phyloP scores from a whole-genome alignment of 192 early-diverging fungal species.

The Mortierella alpina region DNA sequence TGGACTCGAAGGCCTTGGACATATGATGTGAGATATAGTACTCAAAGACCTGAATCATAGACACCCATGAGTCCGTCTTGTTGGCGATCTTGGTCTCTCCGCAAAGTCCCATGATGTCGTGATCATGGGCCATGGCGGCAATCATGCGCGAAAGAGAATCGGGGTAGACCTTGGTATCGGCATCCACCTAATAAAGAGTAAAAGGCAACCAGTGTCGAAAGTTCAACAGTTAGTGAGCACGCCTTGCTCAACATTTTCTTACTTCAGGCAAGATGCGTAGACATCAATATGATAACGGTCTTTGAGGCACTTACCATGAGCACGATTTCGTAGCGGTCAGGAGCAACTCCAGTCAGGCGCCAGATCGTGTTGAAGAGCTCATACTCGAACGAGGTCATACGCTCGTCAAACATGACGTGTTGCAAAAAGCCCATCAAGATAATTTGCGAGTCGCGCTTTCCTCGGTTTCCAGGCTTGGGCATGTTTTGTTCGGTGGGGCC shows the following conservation, averaged over 20 bases:
- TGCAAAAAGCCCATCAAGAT: slow-evolving; percentile 96
- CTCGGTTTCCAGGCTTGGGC: slow-evolving; percentile 85
- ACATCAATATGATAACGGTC: not conserved
- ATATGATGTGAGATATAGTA: slow-evolving; percentile 89
- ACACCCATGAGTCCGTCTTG: slow-evolving; percentile 81
- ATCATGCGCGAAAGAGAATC: slow-evolving; percentile 79
- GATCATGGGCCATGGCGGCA: slow-evolving; percentile 78
- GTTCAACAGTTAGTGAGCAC: not conserved
- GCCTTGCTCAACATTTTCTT: no score
- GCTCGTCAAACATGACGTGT: slow-evolving; percentile 89
- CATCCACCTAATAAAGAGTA: slow-evolving; percentile 70
- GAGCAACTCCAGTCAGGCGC: slow-evolving; percentile 74
- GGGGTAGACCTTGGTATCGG: slow-evolving; percentile 85
- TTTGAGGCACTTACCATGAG: slow-evolving; percentile 64
- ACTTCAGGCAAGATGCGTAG: not conserved
- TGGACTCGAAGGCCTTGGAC: slow-evolving; percentile 85
- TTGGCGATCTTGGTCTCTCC: slow-evolving; percentile 88
- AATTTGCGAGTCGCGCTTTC: slow-evolving; percentile 97
- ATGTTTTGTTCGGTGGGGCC: slow-evolving; percentile 68
- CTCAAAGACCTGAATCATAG: slow-evolving; percentile 89
- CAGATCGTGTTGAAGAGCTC: slow-evolving; percentile 84
- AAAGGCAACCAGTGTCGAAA: not conserved
- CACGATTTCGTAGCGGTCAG: slow-evolving; percentile 82
- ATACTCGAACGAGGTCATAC: slow-evolving; percentile 86
- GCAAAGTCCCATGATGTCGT: slow-evolving; percentile 78